Evolutionary conservation across 192 early-diverging fungal genomes (phyloP), one percentile per base, ranked within the genome.

Genomic region (Coemansia reversa): DNA sequence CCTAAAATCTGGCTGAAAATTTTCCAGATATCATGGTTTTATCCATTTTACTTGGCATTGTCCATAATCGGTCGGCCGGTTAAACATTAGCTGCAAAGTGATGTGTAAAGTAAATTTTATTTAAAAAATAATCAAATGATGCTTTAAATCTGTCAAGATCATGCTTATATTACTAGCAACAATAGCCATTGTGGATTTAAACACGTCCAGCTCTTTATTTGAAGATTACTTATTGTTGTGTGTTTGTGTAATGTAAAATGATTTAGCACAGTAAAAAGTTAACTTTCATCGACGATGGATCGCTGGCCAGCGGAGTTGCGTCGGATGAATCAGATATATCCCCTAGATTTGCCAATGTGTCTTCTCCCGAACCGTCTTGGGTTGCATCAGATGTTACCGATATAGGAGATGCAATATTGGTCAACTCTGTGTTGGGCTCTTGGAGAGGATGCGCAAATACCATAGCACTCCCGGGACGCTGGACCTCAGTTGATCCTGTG

Each of bases 201-300:
- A n/a, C n/a, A n/a, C n/a, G n/a, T n/a, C n/a, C 19, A 53, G 51
- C 23, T 20, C 30, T 27, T 20, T 28, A 33, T 47, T 29, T 35
- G 33, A 52, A 8, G 30, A 32, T 39, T 39, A 39, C 7, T 39
- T 39, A 39, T 9, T 9, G 9, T 39, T 39, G 35, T 9, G 8
- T 7, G 35, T 39, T 9, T 39, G 30, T 33, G 27, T 42, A 27
- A 60, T 47, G 12, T 20, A 60, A 32, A 60, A 47, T 45, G 42
- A 42, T 55, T 32, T 63, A 70, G 33, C 71, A 74, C 20, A 79
- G 53, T 30, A 79, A 61, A 60, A 79, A 79, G 22, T 63, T 69
- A 35, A 79, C 61, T 30, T 79, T 70, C 76, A 79, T 79, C 27
- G 76, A 69, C 5, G 71, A 69, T 3, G 76, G 76, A 32, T 79